phyloP scores from a whole-genome alignment of 108 stramenopile genomes.

The Skeletonema tropicum region DNA sequence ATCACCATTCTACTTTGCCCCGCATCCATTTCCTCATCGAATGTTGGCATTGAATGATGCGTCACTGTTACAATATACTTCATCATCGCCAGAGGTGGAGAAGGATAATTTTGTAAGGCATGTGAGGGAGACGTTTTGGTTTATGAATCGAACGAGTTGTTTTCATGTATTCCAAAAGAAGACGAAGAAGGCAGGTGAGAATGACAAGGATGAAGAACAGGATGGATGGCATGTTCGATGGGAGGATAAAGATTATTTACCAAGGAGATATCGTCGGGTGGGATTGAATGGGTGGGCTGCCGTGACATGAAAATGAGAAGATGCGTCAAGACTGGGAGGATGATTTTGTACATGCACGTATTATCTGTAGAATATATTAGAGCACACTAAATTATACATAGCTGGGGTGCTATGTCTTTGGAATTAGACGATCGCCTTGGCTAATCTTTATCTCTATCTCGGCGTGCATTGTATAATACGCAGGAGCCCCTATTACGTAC shows the following conservation, averaged over 20 bases:
- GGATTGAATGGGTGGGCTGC: conserved; percentile 44
- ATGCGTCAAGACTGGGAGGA: too few relatives aligned
- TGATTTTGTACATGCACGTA: too few relatives aligned
- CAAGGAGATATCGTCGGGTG: conserved; percentile 33
- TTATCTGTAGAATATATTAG: too few relatives aligned
- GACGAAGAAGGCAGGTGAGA: neutral
- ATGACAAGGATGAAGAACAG: neutral
- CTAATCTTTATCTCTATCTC: too few relatives aligned
- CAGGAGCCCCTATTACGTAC: too few relatives aligned
- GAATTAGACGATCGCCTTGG: too few relatives aligned
- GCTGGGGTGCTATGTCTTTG: too few relatives aligned
- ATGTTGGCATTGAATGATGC: conserved; percentile 64
- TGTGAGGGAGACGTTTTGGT: conserved; percentile 47
- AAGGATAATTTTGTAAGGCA: conserved; percentile 66
- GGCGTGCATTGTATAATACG: too few relatives aligned
- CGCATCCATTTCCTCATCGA: conserved; percentile 45
- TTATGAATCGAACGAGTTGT: conserved; percentile 27
- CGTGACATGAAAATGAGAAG: neutral
- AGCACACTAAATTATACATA: too few relatives aligned
- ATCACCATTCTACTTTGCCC: conserved; percentile 55
- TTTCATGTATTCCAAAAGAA: conserved; percentile 26
- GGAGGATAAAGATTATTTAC: conserved; percentile 5
- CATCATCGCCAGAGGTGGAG: conserved; percentile 80
- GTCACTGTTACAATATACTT: conserved; percentile 57
- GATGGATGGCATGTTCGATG: neutral